Evolutionary conservation across 345 rosid genomes (phyloP).

Genomic region (Leavenworthia alabamica): DNA sequence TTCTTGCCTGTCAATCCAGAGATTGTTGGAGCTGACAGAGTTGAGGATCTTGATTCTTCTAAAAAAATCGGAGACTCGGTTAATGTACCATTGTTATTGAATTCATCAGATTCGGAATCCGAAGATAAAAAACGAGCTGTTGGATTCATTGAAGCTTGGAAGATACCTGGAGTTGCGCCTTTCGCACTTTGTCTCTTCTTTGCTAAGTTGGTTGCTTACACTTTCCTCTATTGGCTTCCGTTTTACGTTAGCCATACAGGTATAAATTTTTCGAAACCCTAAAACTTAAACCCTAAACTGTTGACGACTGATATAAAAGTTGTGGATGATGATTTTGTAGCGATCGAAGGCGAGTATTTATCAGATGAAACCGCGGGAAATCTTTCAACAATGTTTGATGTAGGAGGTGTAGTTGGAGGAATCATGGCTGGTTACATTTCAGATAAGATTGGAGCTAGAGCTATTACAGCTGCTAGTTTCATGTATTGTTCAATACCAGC

Average conservation of each 20-base stretch:
- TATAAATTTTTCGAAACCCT: too few species aligned
- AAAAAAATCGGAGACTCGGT: conserved; percentile 42
- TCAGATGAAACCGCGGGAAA: conserved; percentile 71
- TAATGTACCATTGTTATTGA: conserved; percentile 46
- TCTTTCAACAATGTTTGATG: conserved; percentile 80
- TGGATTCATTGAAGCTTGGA: conserved; percentile 80
- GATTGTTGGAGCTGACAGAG: conserved; percentile 52
- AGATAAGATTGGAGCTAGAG: conserved; percentile 70
- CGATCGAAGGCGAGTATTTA: conserved; percentile 74
- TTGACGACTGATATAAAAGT: conserved; percentile 5
- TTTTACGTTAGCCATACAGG: conserved; percentile 94
- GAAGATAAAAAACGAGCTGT: conserved; percentile 50
- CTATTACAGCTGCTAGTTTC: conserved; percentile 89
- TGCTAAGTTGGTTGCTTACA: conserved; percentile 79
- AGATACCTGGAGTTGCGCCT: conserved; percentile 78
- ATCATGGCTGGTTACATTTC: conserved; percentile 93
- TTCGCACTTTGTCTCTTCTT: conserved; percentile 84
- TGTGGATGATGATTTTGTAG: conserved; percentile 37
- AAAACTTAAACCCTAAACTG: too few species aligned
- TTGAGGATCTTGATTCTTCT: conserved; percentile 39
- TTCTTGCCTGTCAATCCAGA: conserved; percentile 74
- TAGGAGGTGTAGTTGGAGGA: conserved; percentile 95
- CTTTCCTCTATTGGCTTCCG: conserved; percentile 91
- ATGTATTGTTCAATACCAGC: conserved; percentile 92
- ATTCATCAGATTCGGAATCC: conserved; percentile 25